Percentiles rank a stretch among this genome's conserved stretches.
Evolutionary conservation across 306 rosid species (phyloP).

Genomic region (Sicyos edulis): DNA sequence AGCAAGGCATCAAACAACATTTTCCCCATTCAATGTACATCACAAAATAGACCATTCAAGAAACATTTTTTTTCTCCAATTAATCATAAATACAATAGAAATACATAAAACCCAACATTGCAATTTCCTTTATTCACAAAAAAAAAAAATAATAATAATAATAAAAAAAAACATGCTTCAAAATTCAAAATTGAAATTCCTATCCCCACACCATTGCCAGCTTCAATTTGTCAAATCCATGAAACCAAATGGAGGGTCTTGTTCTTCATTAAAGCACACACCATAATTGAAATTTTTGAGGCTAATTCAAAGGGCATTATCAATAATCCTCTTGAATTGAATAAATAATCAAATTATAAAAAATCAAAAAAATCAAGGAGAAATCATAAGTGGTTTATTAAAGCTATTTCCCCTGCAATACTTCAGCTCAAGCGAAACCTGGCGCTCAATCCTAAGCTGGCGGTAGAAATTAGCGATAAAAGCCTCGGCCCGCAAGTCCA

Average conservation of each 20-base stretch:
- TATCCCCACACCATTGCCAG: not conserved
- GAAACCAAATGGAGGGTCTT: not conserved
- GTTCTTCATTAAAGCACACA: not conserved
- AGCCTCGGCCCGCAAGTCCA: constrained; percentile 59
- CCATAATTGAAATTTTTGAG: constrained; percentile 14
- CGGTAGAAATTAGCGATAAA: constrained; percentile 62
- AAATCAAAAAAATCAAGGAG: not conserved
- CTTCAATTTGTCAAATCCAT: not conserved
- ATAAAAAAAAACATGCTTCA: not conserved
- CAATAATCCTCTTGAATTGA: not conserved
- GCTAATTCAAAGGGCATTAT: not conserved
- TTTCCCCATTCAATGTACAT: not conserved
- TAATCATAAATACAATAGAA: too few species aligned
- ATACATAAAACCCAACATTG: too few species aligned
- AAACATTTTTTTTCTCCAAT: too few species aligned
- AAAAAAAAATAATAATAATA: not conserved
- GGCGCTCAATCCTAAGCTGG: constrained; percentile 72
- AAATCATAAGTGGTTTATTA: not conserved
- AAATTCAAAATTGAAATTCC: not conserved
- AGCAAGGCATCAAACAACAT: too few species aligned
- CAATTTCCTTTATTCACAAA: too few species aligned
- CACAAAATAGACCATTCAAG: not conserved
- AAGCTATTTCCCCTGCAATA: constrained; percentile 41
- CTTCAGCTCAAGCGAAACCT: constrained; percentile 57
- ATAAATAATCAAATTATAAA: not conserved